Percentiles rank a stretch among this genome's conserved stretches.
Evolutionary conservation across 495 filamentous ascomycete genomes (phyloP).

Genomic region (Penicillium simplicissimum): DNA sequence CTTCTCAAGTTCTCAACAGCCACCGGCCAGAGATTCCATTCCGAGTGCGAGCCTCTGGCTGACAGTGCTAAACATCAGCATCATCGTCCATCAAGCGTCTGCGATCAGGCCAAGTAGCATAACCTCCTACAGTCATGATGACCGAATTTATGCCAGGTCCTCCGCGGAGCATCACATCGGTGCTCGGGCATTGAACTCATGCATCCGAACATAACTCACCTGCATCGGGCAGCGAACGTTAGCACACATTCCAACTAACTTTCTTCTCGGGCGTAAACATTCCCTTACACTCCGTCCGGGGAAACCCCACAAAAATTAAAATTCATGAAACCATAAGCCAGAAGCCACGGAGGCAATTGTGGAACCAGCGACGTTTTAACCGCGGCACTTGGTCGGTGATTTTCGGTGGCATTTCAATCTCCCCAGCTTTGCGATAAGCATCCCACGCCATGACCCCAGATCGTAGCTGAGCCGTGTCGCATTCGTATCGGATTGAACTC

Average conservation of each 20-base stretch:
- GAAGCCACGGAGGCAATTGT: not conserved
- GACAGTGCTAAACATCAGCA: too few species aligned
- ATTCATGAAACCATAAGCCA: not conserved
- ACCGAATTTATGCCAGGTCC: not conserved
- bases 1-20: too few species aligned
- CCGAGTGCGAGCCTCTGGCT: too few species aligned
- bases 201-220: not conserved
- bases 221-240: not conserved
- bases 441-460: conserved; percentile 1
- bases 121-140: not conserved
- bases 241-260: not conserved
- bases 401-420: not conserved
- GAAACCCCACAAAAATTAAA: not conserved
- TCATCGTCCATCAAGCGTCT: too few species aligned
- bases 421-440: conserved; percentile 12
- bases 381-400: not conserved
- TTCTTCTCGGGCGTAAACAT: not conserved
- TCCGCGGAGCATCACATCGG: not conserved
- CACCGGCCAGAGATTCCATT: too few species aligned
- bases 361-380: not conserved
- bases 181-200: not conserved
- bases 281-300: not conserved
- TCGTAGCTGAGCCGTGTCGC: conserved; percentile 6
- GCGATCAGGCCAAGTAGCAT: too few species aligned
- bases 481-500: not conserved